Base-by-base conservation (phyloP, 1,139 yeast genomes). In the Saccharomyces hybrid region DNA sequence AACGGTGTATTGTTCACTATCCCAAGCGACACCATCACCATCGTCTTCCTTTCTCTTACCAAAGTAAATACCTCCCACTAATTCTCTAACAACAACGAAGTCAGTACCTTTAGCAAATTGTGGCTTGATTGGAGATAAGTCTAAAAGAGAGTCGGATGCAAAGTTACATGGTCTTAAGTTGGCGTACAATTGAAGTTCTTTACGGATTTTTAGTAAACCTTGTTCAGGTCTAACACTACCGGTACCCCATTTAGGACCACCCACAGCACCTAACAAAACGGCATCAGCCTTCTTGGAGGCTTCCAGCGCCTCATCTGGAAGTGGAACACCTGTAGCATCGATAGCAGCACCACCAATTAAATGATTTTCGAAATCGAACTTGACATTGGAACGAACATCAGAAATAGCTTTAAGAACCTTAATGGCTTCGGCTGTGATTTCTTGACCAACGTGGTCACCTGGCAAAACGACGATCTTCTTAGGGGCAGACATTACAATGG, bases 301-400 rank as follows among this genome's bases (percentile, higher is more conserved):
- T 51, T 77, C 87, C 52, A 93, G 78, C 2, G 97, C 79, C 54
- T 79, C 95, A 59, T 86, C 96, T n/a, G 97, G 89, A 61, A 93
- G 78, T 55, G 99, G 97, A 49, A 71, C 82, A 53, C 99, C 99
- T 49, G 96, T 86, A 56, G 97, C 97, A 70, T 93, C 99, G 68
- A 93, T 91, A 52, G 98, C 96, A 53, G 98, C 97, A 63, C 99
- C 99, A 58, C 99, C 99, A 66, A 93, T 91, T 65, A 91, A 79
- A 68, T 90, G 96, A 59, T 85, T 75, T 66, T 86, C 79, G 72
- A 89, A 88, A 52, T 86, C 81, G 70, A 93, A 91, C 66, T 83
- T 74, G 66, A 86, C 75, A 38, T 75, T 69, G 34, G 91, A 86
- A 52, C 85, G 81, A 54, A 73, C 81, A 59, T 77, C 78, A 63